Base-by-base conservation (phyloP, 306 rosid species). In the Vigna radiata region DNA sequence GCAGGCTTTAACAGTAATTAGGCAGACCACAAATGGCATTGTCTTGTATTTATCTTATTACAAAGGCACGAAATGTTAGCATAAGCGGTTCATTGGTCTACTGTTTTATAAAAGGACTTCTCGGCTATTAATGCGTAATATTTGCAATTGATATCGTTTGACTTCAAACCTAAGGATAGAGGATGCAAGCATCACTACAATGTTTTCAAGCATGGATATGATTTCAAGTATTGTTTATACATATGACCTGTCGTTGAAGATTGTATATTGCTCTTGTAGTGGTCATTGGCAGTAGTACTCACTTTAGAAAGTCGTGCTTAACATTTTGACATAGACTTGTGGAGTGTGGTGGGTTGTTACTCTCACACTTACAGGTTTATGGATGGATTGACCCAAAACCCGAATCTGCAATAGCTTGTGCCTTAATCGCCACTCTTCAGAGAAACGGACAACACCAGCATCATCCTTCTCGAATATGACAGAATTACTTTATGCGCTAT, bases 321-420 rank as follows among this genome's bases (percentile, higher is more conserved):
- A 70, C 70, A 63, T 82, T 27, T 0, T 53, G 64, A 63, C 56
- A 27, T 53, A 63, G 36, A 31, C 41, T 6, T 44, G 59, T n/a
- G n/a, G n/a, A n/a, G 33, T 17, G 36, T 18, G 85, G 79, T 82
- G 76, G 43, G 37, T 37, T 16, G 66, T 65, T 63, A 17, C 75
- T 71, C 69, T 77, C 85, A 63, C 31, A 16, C 14, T 77, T 77
- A 44, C 21, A 64, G 46, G 66, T 47, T 77, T 79, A 72, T 77
- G 49, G 56, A 55, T 64, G 27, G 41, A 15, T 77, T 82, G 71
- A 82, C 70, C 79, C 62, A 70, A 81, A 69, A 60, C 19, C 66
- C 62, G 3, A 70, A 52, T 25, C 33, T 9, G 33, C 18, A 25
- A 33, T 25, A 46, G 71, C 70, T 56, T 16, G 54, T 48, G 52